A percentile compares a stretch with the other conserved stretches of the same genome.
These are phyloP conservation scores for Beauveria rudraprayagi DNA, from an alignment of 2,329 filamentous ascomycete species.

Conservation along the genomic window DNA sequence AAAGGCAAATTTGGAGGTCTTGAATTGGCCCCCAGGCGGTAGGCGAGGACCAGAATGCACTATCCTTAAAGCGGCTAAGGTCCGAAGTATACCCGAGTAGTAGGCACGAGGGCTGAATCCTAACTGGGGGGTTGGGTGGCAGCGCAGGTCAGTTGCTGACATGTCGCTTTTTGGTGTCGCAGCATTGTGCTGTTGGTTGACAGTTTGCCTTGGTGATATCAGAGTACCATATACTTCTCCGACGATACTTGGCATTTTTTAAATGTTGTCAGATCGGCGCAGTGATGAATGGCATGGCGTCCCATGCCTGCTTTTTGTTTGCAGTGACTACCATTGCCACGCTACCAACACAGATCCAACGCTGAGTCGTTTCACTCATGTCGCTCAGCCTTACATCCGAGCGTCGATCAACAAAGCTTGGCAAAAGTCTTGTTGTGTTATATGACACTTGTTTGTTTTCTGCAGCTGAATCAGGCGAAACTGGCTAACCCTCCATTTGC, in stretches of 20 bases:
- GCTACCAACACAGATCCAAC: not conserved
- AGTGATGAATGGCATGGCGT: not conserved
- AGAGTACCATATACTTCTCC: not conserved
- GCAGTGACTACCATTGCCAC: no score
- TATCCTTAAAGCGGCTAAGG: conserved; percentile 12
- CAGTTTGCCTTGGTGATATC: not conserved
- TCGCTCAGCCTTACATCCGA: not conserved
- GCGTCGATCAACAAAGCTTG: not conserved
- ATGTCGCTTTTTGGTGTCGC: not conserved
- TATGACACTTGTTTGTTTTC: no score
- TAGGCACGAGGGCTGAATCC: conserved; percentile 27
- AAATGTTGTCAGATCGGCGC: not conserved
- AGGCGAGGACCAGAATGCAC: conserved; percentile 8
- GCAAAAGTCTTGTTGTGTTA: not conserved
- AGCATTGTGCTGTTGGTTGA: not conserved
- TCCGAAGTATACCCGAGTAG: conserved; percentile 25
- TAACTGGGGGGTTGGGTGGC: conserved; percentile 16
- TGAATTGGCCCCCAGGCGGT: conserved; percentile 10
- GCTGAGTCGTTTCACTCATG: not conserved
- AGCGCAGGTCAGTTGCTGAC: not conserved
- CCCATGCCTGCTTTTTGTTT: not conserved
- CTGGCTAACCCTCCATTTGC: no score
- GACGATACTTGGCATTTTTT: not conserved
- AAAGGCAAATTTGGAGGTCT: conserved; percentile 25
- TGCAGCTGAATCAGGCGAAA: no score